Evolutionary conservation across 2,329 filamentous ascomycete genomes (phyloP).

Genomic region (Clarireedia homoeocarpa): DNA sequence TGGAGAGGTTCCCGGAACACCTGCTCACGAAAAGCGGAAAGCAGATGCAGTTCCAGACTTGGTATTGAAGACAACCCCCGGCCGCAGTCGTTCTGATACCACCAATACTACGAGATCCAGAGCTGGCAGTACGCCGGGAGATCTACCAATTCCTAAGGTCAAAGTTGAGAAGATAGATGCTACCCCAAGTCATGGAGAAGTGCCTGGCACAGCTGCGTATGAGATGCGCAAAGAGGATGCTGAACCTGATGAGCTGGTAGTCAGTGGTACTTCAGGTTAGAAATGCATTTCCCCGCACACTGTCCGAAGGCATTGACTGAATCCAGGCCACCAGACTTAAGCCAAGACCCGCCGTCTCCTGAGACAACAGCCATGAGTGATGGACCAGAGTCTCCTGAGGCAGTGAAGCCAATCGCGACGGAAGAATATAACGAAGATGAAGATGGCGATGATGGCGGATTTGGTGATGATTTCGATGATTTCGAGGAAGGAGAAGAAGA

Average conservation of each 20-base stretch:
- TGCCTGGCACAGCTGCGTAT: conserved; percentile 52
- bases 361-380: too few relatives aligned
- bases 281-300: conserved; percentile 21
- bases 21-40: conserved; percentile 46
- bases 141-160: conserved; percentile 47
- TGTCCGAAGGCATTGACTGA: conserved; percentile 50
- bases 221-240: conserved; percentile 49
- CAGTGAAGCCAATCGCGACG: conserved; percentile 32
- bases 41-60: conserved; percentile 54
- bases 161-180: conserved; percentile 51
- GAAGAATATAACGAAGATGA: conserved; percentile 55
- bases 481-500: conserved; percentile 49
- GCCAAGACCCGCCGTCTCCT: conserved; percentile 8
- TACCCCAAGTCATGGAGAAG: conserved; percentile 50
- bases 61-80: conserved; percentile 36
- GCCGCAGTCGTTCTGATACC: conserved; percentile 17
- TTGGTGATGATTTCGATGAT: conserved; percentile 64
- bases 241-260: conserved; percentile 51
- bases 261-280: conserved; percentile 49
- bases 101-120: conserved; percentile 16
- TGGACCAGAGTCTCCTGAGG: conserved; percentile 16
- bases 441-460: conserved; percentile 41
- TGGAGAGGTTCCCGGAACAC: conserved; percentile 54
- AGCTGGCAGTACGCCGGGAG: conserved; percentile 26
- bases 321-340: conserved; percentile 41